Evolutionary conservation across 1,284 basidiomycete genomes (phyloP).

Genomic region (Apiotrichum porosum): DNA sequence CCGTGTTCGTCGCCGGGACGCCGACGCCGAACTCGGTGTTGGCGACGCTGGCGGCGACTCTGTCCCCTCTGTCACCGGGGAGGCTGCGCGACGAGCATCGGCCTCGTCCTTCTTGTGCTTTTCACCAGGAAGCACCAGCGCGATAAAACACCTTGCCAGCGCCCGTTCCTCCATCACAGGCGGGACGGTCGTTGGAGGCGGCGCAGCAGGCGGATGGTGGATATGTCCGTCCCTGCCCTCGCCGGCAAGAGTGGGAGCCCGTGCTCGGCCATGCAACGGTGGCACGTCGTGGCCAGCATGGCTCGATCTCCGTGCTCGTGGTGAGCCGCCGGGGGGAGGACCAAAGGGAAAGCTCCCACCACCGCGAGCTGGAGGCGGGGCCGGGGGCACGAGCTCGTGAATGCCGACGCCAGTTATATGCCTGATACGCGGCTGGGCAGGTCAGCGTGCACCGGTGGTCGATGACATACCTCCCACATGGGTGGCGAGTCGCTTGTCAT

Average conservation of each 20-base stretch:
- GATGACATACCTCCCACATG: constrained; percentile 4
- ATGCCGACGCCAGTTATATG: constrained; percentile 40
- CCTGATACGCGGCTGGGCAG: constrained; percentile 31
- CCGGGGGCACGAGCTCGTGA: constrained; percentile 38
- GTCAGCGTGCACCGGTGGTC: neutral
- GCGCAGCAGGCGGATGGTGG: constrained; percentile 3
- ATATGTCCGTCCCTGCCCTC: constrained; percentile 20
- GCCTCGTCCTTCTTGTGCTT: neutral
- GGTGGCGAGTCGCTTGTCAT: constrained; percentile 1
- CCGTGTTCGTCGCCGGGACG: no score
- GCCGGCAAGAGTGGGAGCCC: constrained; percentile 42
- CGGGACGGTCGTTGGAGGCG: neutral
- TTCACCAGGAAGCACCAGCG: constrained; percentile 19
- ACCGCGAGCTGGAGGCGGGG: neutral
- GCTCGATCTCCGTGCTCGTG: constrained; percentile 6
- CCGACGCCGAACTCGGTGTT: neutral
- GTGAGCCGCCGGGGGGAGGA: constrained; percentile 10
- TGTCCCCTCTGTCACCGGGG: neutral
- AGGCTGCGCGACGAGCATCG: no score
- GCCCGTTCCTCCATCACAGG: constrained; percentile 11
- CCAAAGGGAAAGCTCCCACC: neutral
- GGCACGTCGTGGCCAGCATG: constrained; percentile 9
- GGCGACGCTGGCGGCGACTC: neutral
- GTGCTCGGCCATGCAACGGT: constrained; percentile 4
- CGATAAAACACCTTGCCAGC: constrained; percentile 34